Percentiles rank a stretch among this genome's conserved stretches.
These are phyloP conservation scores for Heracleum sosnowskyi DNA, from an alignment of 129 eudicot species.

Conservation along the genomic window DNA sequence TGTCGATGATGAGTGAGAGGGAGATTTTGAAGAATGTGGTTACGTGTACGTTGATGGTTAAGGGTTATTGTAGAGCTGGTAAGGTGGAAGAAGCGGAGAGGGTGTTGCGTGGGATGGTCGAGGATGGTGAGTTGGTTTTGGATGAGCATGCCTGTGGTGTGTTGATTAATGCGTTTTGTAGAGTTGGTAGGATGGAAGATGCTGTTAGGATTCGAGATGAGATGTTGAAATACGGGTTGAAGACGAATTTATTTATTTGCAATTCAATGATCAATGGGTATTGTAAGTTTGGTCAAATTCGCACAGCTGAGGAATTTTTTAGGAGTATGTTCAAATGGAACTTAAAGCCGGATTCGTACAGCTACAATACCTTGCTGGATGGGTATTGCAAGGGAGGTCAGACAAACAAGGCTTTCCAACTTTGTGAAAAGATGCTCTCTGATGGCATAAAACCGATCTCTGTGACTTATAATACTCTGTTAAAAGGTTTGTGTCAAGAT, in stretches of 20 bases:
- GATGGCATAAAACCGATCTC: slow-evolving; percentile 38
- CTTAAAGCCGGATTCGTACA: slow-evolving; percentile 67
- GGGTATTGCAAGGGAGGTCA: slow-evolving; percentile 61
- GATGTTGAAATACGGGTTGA: slow-evolving; percentile 55
- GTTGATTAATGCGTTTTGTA: slow-evolving; percentile 63
- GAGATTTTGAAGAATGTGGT: slow-evolving; percentile 48
- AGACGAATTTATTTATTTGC: slow-evolving; percentile 46
- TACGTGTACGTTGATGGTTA: slow-evolving; percentile 54
- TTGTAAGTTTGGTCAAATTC: slow-evolving; percentile 62
- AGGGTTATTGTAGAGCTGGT: slow-evolving; percentile 67
- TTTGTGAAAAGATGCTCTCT: slow-evolving; percentile 53
- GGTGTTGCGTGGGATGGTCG: slow-evolving; percentile 44
- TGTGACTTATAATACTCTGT: slow-evolving; percentile 64
- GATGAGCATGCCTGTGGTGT: slow-evolving; percentile 65
- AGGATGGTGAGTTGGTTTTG: slow-evolving; percentile 27
- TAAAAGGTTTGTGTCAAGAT: slow-evolving; percentile 57
- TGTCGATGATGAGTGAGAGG: slow-evolving; percentile 42
- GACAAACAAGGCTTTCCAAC: slow-evolving; percentile 38
- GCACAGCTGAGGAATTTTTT: slow-evolving; percentile 42
- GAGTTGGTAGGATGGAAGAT: slow-evolving; percentile 54
- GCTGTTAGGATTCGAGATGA: slow-evolving; percentile 56
- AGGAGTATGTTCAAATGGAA: slow-evolving; percentile 44
- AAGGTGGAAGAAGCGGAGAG: slow-evolving; percentile 63
- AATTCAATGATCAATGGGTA: slow-evolving; percentile 81
- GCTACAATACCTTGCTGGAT: slow-evolving; percentile 59